Base-by-base conservation (phyloP, 768 basidiomycete genomes). In the Trametes villosa region DNA sequence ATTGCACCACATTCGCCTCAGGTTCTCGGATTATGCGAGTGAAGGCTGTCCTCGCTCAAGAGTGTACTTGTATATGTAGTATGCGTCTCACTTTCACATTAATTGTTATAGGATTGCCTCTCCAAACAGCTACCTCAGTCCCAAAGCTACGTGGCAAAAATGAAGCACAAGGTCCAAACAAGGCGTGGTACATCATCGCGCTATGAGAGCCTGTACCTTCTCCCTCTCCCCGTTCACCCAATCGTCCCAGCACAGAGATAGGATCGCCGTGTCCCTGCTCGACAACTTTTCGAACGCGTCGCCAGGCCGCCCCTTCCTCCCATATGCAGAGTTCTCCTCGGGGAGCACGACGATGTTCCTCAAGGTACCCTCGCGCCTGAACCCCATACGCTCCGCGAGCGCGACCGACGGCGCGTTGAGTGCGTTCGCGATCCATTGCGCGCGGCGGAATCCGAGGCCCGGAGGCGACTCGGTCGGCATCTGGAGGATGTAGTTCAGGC, bases 231-330 rank as follows among this genome's bases (percentile, higher is more conserved):
- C 69, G 18, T 67, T 65, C 52, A 83, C 82, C 86, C 86, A 89
- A 55, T 83, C 81, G 67, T 88, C 86, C 79, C 82, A 86, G 47
- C 83, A 86, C 6, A 85, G 57, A 4, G 79, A 74, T 24, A 88
- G 66, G 20, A 82, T 52, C 0, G 74, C 75, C 3, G 81, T 79
- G 68, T 89, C 78, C 51, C 85, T 75, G 4, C 81, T 81, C 0
- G 66, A 59, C 40, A 68, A 68, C 2, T 65, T 69, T 5, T 59
- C 52, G 46, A 59, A 68, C 13, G 77, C 62, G 47, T 75, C 74
- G 2, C 66, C 71, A n/a, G 58, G 64, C 15, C 72, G 59, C 0
- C 70, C 45, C 31, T 41, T 59, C 3, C 64, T 64, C 0, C 79
- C 77, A 17, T 67, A 64, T 56, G 72, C 72, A 1, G 53, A 62